A percentile compares a stretch with the other conserved stretches of the same genome.
phyloP scores from a whole-genome alignment of 169 alveolate species.

The Plasmodium vinckei region DNA sequence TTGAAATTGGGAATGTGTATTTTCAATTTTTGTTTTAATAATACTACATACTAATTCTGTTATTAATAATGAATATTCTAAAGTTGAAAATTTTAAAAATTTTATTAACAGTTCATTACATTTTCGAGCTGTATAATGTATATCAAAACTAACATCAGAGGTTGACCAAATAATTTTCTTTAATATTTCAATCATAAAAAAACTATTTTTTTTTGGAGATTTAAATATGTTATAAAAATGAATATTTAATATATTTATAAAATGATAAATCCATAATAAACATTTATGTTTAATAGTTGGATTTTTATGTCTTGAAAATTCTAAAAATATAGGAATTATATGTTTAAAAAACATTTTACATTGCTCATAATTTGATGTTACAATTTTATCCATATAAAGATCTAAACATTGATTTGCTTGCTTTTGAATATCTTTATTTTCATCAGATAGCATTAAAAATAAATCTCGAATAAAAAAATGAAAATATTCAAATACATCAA shows the following conservation, averaged over 20 bases:
- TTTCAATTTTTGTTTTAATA: conserved; percentile 23
- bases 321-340: conserved; percentile 44
- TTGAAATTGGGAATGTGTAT: not conserved
- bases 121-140: conserved; percentile 69
- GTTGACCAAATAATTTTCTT: conserved; percentile 48
- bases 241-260: conserved; percentile 62
- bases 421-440: conserved; percentile 66
- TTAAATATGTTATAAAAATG: conserved; percentile 68
- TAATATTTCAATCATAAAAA: conserved; percentile 22
- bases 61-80: conserved; percentile 23
- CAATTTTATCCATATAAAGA: conserved; percentile 58
- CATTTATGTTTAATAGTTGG: conserved; percentile 61
- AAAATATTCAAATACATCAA: conserved; percentile 61
- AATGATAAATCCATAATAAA: conserved; percentile 73
- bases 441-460: conserved; percentile 65
- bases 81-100: conserved; percentile 27
- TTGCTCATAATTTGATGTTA: conserved; percentile 71
- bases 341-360: conserved; percentile 60
- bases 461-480: conserved; percentile 65
- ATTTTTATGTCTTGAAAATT: conserved; percentile 39
- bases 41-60: conserved; percentile 41
- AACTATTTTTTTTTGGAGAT: conserved; percentile 33
- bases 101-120: conserved; percentile 62
- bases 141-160: conserved; percentile 55
- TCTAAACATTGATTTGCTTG: conserved; percentile 75